Evolutionary conservation across 257 asterid genomes (phyloP).

Genomic region (Solanum pimpinellifolium): DNA sequence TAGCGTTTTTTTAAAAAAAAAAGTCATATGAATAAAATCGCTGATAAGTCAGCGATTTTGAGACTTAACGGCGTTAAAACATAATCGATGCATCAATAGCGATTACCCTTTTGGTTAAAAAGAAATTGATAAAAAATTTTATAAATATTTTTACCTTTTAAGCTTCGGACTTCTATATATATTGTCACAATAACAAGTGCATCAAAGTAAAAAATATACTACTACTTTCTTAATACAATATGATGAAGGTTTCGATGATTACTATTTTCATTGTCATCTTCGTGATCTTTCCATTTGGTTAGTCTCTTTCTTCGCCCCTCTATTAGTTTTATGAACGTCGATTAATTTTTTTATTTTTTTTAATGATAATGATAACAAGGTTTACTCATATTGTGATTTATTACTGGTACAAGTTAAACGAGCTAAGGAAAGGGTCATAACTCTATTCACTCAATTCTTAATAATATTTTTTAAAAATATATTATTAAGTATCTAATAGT

Average conservation of each 20-base stretch:
- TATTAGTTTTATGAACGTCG: background rate
- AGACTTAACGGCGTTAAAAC: too few species aligned
- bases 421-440: background rate
- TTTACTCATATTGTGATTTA: too few species aligned
- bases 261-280: background rate
- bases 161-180: background rate
- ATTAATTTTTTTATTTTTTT: too few species aligned
- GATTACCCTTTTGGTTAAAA: too few species aligned
- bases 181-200: background rate
- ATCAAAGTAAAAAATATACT: background rate
- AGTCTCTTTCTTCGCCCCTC: background rate
- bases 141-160: too few species aligned
- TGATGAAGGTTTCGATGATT: background rate
- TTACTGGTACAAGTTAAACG: background rate
- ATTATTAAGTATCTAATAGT: background rate
- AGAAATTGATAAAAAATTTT: too few species aligned
- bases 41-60: too few species aligned
- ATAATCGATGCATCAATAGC: too few species aligned
- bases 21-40: too few species aligned
- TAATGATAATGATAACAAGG: background rate
- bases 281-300: background rate
- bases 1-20: too few species aligned
- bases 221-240: background rate
- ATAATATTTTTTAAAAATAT: background rate
- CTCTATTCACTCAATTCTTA: background rate